Evolutionary conservation across 176 grass and related monocot genomes (phyloP).

Genomic region (Aegilops sharonensis): DNA sequence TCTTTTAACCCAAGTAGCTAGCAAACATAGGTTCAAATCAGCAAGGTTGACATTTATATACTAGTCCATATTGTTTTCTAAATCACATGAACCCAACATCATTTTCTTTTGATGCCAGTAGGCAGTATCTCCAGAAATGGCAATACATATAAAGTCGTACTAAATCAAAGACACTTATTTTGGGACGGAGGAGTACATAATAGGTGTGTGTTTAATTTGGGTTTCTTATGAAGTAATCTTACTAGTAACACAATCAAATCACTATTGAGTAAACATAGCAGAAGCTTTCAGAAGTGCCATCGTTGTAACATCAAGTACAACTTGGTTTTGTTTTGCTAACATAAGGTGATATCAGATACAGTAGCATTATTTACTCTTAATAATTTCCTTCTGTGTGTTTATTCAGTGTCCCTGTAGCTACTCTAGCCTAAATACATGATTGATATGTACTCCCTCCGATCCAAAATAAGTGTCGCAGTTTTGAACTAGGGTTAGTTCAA

Average conservation of each 20-base stretch:
- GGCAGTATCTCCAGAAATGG: slow-evolving; percentile 9
- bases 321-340: background rate
- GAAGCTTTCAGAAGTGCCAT: background rate
- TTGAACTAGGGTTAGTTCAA: no score
- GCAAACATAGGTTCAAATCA: no score
- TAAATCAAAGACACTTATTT: no score
- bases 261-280: background rate
- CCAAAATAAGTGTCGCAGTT: no score
- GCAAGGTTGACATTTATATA: no score
- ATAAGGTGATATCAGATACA: background rate
- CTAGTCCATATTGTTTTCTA: no score
- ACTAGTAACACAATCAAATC: background rate
- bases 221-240: background rate
- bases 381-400: background rate
- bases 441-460: no score
- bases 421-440: background rate
- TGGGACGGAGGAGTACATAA: no score
- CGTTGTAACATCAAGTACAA: background rate
- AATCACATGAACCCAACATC: no score
- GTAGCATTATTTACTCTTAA: background rate
- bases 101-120: no score
- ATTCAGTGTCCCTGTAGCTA: background rate
- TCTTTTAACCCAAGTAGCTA: no score
- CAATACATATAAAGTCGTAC: no score
- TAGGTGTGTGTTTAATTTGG: background rate